Percentiles rank a stretch among this genome's conserved stretches.
phyloP scores from a whole-genome alignment of 331 rosid genomes.

The Cydonia oblonga region DNA sequence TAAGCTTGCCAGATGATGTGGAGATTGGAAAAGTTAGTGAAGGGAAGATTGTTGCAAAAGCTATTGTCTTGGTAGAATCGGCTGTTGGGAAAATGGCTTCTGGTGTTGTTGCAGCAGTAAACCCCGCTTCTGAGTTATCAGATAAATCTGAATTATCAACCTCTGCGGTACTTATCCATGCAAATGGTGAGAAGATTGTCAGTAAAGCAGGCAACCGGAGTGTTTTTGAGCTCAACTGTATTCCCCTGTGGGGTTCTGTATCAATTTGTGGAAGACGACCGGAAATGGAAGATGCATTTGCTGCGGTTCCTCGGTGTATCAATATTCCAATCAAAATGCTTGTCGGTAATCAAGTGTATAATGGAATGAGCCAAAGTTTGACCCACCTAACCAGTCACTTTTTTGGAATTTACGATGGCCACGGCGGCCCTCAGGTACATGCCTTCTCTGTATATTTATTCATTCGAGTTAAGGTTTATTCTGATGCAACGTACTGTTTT shows the following conservation, averaged over 20 bases:
- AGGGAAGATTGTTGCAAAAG: slow-evolving; percentile 38
- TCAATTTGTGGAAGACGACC: slow-evolving; percentile 46
- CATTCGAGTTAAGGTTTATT: background rate
- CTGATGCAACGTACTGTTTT: background rate
- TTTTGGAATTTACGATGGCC: slow-evolving; percentile 57
- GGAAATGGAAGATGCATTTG: slow-evolving; percentile 51
- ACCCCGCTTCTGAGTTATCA: slow-evolving; percentile 22
- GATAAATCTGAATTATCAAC: slow-evolving; percentile 16
- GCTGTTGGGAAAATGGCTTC: slow-evolving; percentile 30
- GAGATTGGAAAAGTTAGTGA: slow-evolving; percentile 24
- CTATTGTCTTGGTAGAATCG: slow-evolving; percentile 40
- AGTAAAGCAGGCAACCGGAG: slow-evolving; percentile 20
- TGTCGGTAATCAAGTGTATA: slow-evolving; percentile 7
- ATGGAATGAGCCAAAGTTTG: slow-evolving; percentile 33
- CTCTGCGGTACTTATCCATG: slow-evolving; percentile 31
- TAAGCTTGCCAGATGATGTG: slow-evolving; percentile 26
- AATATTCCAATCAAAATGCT: slow-evolving; percentile 48
- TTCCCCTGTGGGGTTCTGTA: slow-evolving; percentile 55
- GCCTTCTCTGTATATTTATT: background rate
- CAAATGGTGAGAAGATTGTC: slow-evolving; percentile 18
- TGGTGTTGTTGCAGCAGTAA: slow-evolving; percentile 31
- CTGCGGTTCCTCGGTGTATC: slow-evolving; percentile 33
- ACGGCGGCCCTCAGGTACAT: slow-evolving; percentile 56
- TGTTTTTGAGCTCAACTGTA: slow-evolving; percentile 38
- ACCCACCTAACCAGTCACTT: slow-evolving; percentile 43